Percentiles rank a stretch among this genome's conserved stretches.
These are phyloP conservation scores for Malus hybrid DNA, from an alignment of 331 rosid genomes.

Conservation along the genomic window DNA sequence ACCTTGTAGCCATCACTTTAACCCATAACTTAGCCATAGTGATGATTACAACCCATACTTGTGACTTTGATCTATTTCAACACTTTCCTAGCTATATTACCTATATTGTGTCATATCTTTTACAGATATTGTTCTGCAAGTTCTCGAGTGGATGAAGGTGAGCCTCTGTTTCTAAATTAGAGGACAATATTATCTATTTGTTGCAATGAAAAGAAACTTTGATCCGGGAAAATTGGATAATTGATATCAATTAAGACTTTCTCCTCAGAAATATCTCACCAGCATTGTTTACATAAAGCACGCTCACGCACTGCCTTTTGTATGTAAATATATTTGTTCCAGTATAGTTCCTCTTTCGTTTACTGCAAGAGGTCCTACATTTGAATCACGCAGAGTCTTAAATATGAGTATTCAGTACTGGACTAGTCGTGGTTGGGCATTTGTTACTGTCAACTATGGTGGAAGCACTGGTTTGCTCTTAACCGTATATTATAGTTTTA, in stretches of 20 bases:
- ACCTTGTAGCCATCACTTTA: too few species aligned
- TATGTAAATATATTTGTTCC: background rate
- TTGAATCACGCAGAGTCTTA: conserved; percentile 61
- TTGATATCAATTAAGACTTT: background rate
- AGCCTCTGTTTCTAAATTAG: background rate
- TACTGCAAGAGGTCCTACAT: conserved; percentile 83
- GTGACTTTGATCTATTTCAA: too few species aligned
- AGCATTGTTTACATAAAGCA: background rate
- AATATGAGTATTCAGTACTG: conserved; percentile 72
- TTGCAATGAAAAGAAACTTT: background rate
- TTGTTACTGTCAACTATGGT: conserved; percentile 82
- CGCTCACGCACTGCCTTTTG: background rate
- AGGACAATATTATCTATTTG: background rate
- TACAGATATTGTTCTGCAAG: background rate
- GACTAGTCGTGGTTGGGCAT: conserved; percentile 95
- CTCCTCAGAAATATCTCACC: background rate
- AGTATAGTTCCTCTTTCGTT: conserved; percentile 4
- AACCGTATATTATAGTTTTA: background rate
- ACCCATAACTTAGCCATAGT: too few species aligned
- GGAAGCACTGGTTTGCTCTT: conserved; percentile 94
- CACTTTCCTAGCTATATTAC: background rate
- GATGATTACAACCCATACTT: too few species aligned
- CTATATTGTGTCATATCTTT: background rate
- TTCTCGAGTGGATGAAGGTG: background rate
- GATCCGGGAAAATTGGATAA: background rate